These are phyloP conservation scores for Phyllosticta capitalensis DNA, from an alignment of 2,329 filamentous ascomycete species.

Conservation along the genomic window DNA sequence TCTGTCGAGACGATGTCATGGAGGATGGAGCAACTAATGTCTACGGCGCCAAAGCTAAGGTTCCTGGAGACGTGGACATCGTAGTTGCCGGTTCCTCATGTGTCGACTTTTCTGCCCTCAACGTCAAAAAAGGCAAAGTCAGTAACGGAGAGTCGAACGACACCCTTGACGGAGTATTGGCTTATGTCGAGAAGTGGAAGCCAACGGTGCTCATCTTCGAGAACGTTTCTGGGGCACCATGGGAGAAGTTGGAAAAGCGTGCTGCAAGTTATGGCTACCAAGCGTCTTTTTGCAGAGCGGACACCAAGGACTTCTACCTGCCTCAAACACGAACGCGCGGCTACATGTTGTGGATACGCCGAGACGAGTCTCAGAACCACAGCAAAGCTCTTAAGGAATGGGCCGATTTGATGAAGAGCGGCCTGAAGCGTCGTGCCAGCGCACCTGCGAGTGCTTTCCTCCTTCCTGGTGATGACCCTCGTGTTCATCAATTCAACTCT, in stretches of 20 bases:
- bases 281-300: slow-evolving; percentile 41
- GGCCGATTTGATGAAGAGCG: slow-evolving; percentile 33
- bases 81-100: slow-evolving; percentile 67
- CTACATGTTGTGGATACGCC: slow-evolving; percentile 39
- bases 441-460: slow-evolving; percentile 55
- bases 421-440: slow-evolving; percentile 49
- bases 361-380: slow-evolving; percentile 13
- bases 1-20: slow-evolving; percentile 39
- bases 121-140: slow-evolving; percentile 42
- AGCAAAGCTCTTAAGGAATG: slow-evolving; percentile 27
- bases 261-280: slow-evolving; percentile 43
- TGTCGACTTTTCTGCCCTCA: slow-evolving; percentile 63
- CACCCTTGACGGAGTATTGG: slow-evolving; percentile 54
- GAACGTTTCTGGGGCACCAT: slow-evolving; percentile 56
- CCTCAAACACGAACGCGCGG: slow-evolving; percentile 52
- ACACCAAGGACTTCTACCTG: slow-evolving; percentile 64
- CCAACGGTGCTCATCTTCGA: slow-evolving; percentile 62
- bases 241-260: slow-evolving; percentile 38
- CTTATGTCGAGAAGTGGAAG: slow-evolving; percentile 45
- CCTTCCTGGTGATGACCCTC: slow-evolving; percentile 44
- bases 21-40: slow-evolving; percentile 46
- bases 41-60: slow-evolving; percentile 48
- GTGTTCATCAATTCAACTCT: slow-evolving; percentile 38
- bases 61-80: slow-evolving; percentile 53
- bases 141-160: slow-evolving; percentile 54